Evolutionary conservation across 495 filamentous ascomycete genomes (phyloP).

Genomic region (Penicilliopsis zonata): DNA sequence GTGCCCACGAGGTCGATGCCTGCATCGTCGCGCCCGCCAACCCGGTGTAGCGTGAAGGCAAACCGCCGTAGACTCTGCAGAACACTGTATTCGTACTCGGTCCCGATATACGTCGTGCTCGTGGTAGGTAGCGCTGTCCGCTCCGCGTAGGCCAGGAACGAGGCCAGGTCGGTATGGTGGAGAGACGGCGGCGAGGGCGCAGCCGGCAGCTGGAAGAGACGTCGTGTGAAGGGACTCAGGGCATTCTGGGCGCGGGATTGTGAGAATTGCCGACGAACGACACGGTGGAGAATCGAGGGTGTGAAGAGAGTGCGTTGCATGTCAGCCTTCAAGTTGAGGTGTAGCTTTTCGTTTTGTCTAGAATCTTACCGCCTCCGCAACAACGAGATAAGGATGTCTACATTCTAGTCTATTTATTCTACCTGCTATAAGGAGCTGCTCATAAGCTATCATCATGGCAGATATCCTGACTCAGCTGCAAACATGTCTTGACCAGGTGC

Average conservation of each 20-base stretch:
- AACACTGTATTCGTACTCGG: conserved; percentile 63
- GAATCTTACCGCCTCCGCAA: background rate
- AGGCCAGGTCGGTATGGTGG: conserved; percentile 53
- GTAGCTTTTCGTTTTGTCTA: too few species aligned
- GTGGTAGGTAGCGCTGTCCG: conserved; percentile 25
- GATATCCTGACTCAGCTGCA: conserved; percentile 91
- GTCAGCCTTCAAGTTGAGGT: background rate
- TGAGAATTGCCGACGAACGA: conserved; percentile 7
- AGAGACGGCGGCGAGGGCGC: conserved; percentile 32
- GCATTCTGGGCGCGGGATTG: conserved; percentile 6
- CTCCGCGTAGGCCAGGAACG: conserved; percentile 61
- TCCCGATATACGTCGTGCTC: conserved; percentile 34
- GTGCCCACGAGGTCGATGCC: conserved; percentile 79
- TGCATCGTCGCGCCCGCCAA: conserved; percentile 61
- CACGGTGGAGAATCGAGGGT: conserved; percentile 3
- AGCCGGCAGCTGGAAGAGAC: conserved; percentile 26
- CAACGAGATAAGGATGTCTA: too few species aligned
- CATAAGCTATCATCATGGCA: conserved; percentile 72
- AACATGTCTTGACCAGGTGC: conserved; percentile 83
- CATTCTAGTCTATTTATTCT: too few species aligned
- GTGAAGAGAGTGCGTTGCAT: conserved; percentile 1
- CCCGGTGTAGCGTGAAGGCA: conserved; percentile 55
- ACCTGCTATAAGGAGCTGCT: too few species aligned
- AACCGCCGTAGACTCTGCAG: conserved; percentile 45
- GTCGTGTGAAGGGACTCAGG: conserved; percentile 24